Conservation (phyloP, 306 rosid genomes). For the Sesbania bispinosa region DNA sequence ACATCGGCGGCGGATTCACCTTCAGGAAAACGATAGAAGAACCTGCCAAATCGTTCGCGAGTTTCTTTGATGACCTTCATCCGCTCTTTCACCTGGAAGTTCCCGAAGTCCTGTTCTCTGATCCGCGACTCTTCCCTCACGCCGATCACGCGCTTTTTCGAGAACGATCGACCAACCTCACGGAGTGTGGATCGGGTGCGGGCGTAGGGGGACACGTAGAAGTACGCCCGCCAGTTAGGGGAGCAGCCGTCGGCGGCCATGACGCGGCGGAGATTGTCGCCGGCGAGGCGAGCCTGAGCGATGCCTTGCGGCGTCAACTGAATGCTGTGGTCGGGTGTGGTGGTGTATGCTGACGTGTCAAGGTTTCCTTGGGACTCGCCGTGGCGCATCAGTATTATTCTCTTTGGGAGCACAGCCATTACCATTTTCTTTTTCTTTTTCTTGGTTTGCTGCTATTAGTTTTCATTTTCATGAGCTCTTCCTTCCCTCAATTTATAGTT, state of each 20-base stretch:
- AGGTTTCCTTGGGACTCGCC: constrained; percentile 86
- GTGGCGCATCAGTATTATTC: constrained; percentile 83
- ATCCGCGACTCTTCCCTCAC: constrained; percentile 87
- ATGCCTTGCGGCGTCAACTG: constrained; percentile 55
- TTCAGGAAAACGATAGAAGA: constrained; percentile 89
- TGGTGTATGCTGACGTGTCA: constrained; percentile 68
- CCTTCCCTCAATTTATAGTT: not conserved
- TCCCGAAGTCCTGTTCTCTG: constrained; percentile 90
- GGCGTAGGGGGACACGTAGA: constrained; percentile 83
- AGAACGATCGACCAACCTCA: constrained; percentile 63
- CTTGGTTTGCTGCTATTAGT: not conserved
- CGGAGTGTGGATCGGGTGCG: constrained; percentile 81
- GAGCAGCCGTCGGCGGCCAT: constrained; percentile 34
- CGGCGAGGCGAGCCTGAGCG: constrained; percentile 62
- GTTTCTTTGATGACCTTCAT: constrained; percentile 61
- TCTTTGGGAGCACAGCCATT: constrained; percentile 55
- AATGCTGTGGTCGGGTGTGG: constrained; percentile 71
- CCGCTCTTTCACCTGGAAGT: constrained; percentile 79
- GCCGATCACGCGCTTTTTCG: constrained; percentile 66
- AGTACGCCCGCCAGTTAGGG: constrained; percentile 70
- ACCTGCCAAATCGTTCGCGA: constrained; percentile 63
- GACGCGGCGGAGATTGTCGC: constrained; percentile 30
- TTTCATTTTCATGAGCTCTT: not conserved
- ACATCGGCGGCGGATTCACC: constrained; percentile 97
- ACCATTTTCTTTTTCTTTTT: no score